These are phyloP conservation scores for Serendipita vermifera DNA, from an alignment of 768 basidiomycete species.

Conservation along the genomic window DNA sequence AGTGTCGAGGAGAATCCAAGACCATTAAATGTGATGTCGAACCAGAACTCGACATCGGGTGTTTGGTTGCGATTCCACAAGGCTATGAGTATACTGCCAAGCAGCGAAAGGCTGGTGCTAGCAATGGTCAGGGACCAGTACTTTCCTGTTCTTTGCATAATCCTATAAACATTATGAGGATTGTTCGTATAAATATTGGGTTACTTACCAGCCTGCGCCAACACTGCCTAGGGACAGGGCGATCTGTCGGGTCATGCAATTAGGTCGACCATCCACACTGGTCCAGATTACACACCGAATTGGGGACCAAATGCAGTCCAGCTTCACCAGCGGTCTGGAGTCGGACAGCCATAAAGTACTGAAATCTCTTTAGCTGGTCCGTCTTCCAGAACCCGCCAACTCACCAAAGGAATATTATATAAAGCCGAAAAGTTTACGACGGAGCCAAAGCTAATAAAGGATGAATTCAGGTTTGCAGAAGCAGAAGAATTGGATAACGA, in stretches of 20 bases:
- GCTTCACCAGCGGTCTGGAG: conserved; percentile 53
- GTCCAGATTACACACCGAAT: conserved; percentile 48
- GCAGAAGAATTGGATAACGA: conserved; percentile 11
- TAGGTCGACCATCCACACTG: conserved; percentile 10
- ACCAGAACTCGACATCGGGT: conserved; percentile 46
- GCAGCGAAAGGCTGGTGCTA: conserved; percentile 46
- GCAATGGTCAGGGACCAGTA: conserved; percentile 62
- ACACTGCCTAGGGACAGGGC: conserved; percentile 78
- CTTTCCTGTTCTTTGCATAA: conserved; percentile 78
- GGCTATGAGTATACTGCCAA: conserved; percentile 47
- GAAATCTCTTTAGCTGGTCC: background rate
- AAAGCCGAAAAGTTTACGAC: conserved; percentile 74
- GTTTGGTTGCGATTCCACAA: conserved; percentile 56
- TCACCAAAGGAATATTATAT: conserved; percentile 73
- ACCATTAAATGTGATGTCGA: conserved; percentile 68
- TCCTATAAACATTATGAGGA: conserved; percentile 33
- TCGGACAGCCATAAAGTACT: conserved; percentile 79
- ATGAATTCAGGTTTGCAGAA: background rate
- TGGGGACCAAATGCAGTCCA: conserved; percentile 78
- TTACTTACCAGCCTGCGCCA: conserved; percentile 63
- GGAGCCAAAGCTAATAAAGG: conserved; percentile 36
- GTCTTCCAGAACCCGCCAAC: conserved; percentile 18
- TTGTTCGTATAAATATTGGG: conserved; percentile 8
- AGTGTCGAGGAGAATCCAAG: conserved; percentile 34
- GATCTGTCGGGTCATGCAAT: conserved; percentile 32